Percentiles rank a stretch among this genome's conserved stretches.
Evolutionary conservation across 768 basidiomycete genomes (phyloP).

Genomic region (Russula earlei): DNA sequence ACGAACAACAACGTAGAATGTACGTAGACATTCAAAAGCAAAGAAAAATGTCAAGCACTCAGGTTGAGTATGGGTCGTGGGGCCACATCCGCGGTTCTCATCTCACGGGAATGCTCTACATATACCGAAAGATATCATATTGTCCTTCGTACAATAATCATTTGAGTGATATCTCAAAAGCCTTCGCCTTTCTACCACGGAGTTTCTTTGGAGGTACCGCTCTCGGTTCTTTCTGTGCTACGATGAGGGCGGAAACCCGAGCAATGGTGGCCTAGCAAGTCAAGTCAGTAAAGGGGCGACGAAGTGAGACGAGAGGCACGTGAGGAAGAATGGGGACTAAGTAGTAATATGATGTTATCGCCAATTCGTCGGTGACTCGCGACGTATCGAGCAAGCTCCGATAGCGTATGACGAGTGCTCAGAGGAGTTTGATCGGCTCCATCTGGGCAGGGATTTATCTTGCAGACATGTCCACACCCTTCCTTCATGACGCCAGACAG

Average conservation of each 20-base stretch:
- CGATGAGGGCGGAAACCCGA: conserved; percentile 63
- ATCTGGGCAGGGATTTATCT: conserved; percentile 43
- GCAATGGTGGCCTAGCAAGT: conserved; percentile 56
- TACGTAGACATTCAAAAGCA: not conserved
- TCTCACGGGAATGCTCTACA: not conserved
- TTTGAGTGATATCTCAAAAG: not conserved
- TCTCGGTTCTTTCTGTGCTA: conserved; percentile 65
- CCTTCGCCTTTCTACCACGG: conserved; percentile 55
- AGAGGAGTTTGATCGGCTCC: conserved; percentile 50
- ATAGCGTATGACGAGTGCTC: conserved; percentile 65
- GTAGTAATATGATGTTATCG: conserved; percentile 45
- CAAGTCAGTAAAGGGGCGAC: not conserved
- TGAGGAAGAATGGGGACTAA: conserved; percentile 18
- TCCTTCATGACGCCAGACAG: conserved; percentile 59
- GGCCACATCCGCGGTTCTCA: not conserved
- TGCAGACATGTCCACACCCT: conserved; percentile 94
- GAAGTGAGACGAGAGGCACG: not conserved
- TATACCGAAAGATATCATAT: not conserved
- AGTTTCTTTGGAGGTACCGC: conserved; percentile 55
- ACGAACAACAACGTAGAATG: not conserved
- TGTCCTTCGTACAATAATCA: not conserved
- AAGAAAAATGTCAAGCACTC: too few species aligned
- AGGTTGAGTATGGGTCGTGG: too few species aligned
- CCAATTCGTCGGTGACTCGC: conserved; percentile 67
- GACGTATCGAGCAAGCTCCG: conserved; percentile 54